Conservation (phyloP, 2,329 filamentous ascomycete species). For the Hypomyces rosellus region DNA sequence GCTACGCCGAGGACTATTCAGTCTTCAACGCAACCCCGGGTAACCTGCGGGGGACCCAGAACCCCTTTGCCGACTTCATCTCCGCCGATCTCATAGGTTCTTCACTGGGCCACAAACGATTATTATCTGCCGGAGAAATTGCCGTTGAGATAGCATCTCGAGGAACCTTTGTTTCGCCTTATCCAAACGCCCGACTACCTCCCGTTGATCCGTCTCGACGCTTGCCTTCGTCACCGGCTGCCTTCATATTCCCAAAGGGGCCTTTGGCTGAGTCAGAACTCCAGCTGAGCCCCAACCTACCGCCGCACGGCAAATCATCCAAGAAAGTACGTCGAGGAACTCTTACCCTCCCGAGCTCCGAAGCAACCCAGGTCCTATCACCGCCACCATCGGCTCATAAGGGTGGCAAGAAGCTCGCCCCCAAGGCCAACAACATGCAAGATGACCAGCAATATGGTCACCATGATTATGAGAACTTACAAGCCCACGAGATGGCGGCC, state of each 20-base stretch:
- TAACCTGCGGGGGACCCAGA: conserved; percentile 44
- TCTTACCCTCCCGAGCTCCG: conserved; percentile 26
- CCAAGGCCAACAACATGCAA: conserved; percentile 51
- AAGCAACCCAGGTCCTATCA: conserved; percentile 47
- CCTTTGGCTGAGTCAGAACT: conserved; percentile 23
- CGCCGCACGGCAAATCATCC: conserved; percentile 21
- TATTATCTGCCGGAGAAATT: conserved; percentile 45
- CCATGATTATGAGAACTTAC: conserved; percentile 42
- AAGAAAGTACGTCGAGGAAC: conserved; percentile 43
- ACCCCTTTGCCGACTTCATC: conserved; percentile 40
- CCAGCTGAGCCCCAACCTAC: conserved; percentile 22
- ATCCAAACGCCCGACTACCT: conserved; percentile 47
- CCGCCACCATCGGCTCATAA: conserved; percentile 54
- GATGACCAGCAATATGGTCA: conserved; percentile 50
- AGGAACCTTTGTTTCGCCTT: conserved; percentile 54
- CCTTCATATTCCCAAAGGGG: conserved; percentile 28
- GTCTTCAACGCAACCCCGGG: conserved; percentile 60
- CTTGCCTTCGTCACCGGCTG: conserved; percentile 51
- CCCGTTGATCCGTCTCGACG: conserved; percentile 54
- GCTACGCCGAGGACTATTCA: conserved; percentile 59
- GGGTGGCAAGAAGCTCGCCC: conserved; percentile 48
- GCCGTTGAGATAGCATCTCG: conserved; percentile 51
- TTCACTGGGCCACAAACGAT: conserved; percentile 38
- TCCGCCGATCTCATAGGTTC: conserved; percentile 29
- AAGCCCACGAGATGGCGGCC: conserved; percentile 43